Conservation (phyloP, 2,329 filamentous ascomycete species). For the Epichloe uncinata region DNA sequence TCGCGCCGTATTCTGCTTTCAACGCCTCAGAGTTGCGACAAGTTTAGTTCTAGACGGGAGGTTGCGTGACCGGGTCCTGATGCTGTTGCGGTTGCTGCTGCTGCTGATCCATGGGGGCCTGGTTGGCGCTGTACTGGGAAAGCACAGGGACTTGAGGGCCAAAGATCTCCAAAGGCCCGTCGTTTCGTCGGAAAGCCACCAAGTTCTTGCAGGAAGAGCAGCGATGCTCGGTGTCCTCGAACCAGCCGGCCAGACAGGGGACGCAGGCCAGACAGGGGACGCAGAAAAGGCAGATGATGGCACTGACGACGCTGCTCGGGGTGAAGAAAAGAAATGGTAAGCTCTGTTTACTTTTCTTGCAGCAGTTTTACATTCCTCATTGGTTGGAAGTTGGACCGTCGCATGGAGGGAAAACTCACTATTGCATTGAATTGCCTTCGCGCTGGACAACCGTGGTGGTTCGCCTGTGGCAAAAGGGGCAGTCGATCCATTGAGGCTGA, state of each 20-base stretch:
- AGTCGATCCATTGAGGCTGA: constrained; percentile 17
- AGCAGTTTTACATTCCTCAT: neutral
- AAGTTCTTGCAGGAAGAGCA: constrained; percentile 18
- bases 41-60: neutral
- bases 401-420: constrained; percentile 7
- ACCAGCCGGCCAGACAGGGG: constrained; percentile 20
- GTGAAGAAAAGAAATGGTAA: neutral
- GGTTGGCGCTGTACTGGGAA: constrained; percentile 8
- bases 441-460: constrained; percentile 11
- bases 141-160: constrained; percentile 8
- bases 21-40: neutral
- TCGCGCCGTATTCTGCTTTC: too few species aligned
- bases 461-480: constrained; percentile 16
- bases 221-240: constrained; percentile 17
- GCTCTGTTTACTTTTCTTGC: neutral
- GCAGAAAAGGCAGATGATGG: constrained; percentile 19
- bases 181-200: constrained; percentile 13
- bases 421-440: constrained; percentile 15
- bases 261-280: constrained; percentile 17
- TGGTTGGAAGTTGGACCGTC: too few species aligned
- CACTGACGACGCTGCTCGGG: constrained; percentile 13
- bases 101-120: constrained; percentile 4
- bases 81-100: neutral
- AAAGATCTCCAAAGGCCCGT: constrained; percentile 11
- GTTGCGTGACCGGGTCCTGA: neutral